Percentiles rank a stretch among this genome's conserved stretches.
Evolutionary conservation across 306 rosid species (phyloP).

Genomic region (Acmispon strigosus): DNA sequence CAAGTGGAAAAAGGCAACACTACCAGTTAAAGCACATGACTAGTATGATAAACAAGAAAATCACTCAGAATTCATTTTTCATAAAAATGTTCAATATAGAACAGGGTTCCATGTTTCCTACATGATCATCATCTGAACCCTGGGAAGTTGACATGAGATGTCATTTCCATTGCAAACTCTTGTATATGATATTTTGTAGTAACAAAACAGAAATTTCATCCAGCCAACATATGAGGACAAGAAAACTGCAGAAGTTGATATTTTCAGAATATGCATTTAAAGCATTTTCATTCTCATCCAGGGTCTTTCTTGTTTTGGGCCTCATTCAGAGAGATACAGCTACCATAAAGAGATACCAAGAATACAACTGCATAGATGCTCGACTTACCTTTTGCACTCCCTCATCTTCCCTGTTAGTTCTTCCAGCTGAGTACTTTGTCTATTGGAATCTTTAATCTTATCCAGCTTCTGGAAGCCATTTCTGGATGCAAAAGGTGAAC

Average conservation of each 20-base stretch:
- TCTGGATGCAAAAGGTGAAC: slow-evolving; percentile 37
- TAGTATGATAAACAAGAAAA: slow-evolving; percentile 2
- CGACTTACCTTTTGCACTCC: slow-evolving; percentile 77
- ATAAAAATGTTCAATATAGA: background rate
- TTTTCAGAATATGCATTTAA: slow-evolving; percentile 5
- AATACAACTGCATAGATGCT: background rate
- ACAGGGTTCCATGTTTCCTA: background rate
- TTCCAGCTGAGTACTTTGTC: slow-evolving; percentile 91
- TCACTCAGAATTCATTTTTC: background rate
- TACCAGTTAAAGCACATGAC: background rate
- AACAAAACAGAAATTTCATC: background rate
- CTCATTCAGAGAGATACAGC: background rate
- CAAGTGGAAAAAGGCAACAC: background rate
- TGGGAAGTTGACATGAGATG: background rate
- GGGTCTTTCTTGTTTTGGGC: background rate
- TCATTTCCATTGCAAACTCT: background rate
- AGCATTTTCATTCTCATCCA: slow-evolving; percentile 11
- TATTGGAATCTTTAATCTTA: slow-evolving; percentile 85
- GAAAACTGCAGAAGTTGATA: background rate
- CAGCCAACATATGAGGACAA: background rate
- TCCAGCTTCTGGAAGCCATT: slow-evolving; percentile 98
- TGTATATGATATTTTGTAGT: background rate
- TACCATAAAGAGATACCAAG: background rate
- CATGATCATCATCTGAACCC: slow-evolving; percentile 1
- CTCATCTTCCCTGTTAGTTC: slow-evolving; percentile 96